Percentiles rank a stretch among this genome's conserved stretches.
Conservation (phyloP, 768 basidiomycete species). For the Psilocybe tampanensis region DNA sequence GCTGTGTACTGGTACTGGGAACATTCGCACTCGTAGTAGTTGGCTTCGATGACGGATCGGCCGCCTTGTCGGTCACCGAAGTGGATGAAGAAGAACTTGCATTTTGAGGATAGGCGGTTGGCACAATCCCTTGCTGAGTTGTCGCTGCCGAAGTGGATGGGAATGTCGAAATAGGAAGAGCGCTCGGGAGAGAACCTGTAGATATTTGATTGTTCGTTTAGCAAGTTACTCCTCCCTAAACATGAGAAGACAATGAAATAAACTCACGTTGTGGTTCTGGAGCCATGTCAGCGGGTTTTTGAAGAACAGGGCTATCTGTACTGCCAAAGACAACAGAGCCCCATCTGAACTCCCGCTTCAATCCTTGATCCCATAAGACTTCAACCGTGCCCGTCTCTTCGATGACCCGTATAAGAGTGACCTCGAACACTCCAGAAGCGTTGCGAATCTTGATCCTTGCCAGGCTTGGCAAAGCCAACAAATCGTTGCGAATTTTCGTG, state of each 20-base stretch:
- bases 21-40: constrained; percentile 8
- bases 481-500: constrained; percentile 69
- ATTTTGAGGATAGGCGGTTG: constrained; percentile 10
- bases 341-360: constrained; percentile 84
- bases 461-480: constrained; percentile 70
- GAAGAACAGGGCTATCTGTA: constrained; percentile 68
- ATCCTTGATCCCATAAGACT: constrained; percentile 78
- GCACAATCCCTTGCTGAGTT: background rate
- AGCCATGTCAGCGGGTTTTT: constrained; percentile 64
- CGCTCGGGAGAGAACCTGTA: constrained; percentile 20
- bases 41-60: background rate
- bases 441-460: constrained; percentile 84
- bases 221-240: background rate
- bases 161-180: constrained; percentile 32
- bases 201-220: background rate
- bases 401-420: constrained; percentile 71
- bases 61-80: constrained; percentile 6
- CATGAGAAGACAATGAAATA: constrained; percentile 1
- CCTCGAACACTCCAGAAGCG: constrained; percentile 85
- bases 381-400: constrained; percentile 73
- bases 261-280: constrained; percentile 48
- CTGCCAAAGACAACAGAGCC: constrained; percentile 78
- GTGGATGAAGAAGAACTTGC: constrained; percentile 14
- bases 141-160: constrained; percentile 32
- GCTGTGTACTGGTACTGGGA: constrained; percentile 6